Conservation (phyloP, 2,329 filamentous ascomycete genomes). For the Rhexocercosporidium sp. region DNA sequence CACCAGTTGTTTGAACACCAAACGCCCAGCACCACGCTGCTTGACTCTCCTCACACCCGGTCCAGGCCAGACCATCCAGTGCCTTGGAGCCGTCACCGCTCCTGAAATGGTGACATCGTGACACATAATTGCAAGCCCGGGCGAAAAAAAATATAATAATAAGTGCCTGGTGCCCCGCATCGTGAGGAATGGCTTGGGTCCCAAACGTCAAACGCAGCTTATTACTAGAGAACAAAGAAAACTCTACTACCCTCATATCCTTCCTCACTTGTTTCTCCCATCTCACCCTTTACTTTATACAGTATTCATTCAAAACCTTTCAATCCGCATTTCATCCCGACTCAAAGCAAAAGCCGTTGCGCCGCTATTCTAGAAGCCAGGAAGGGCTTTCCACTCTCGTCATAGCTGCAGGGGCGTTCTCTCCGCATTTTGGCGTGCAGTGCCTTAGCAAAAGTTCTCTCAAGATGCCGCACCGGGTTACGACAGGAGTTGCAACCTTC, state of each 20-base stretch:
- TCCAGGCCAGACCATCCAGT: background rate
- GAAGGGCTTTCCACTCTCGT: conserved; percentile 5
- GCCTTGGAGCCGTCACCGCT: conserved; percentile 11
- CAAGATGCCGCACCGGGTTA: conserved; percentile 37
- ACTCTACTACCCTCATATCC: conserved; percentile 4
- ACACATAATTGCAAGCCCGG: conserved; percentile 28
- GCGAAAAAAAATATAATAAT: conserved; percentile 19
- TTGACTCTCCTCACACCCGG: background rate
- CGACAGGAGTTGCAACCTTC: conserved; percentile 25
- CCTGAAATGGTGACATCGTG: conserved; percentile 26
- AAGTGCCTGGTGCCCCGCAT: conserved; percentile 20
- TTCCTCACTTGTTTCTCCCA: no score
- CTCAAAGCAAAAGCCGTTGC: background rate
- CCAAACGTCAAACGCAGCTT: conserved; percentile 14
- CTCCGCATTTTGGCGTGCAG: conserved; percentile 6
- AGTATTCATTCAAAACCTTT: background rate
- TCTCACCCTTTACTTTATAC: background rate
- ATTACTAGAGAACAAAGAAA: conserved; percentile 16
- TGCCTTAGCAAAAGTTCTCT: background rate
- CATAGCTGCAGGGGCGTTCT: conserved; percentile 13
- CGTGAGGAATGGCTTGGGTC: conserved; percentile 12
- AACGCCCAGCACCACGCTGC: background rate
- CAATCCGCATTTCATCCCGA: background rate
- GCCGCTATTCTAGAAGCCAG: background rate
- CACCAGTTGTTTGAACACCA: conserved; percentile 11